phyloP scores from a whole-genome alignment of 2,329 filamentous ascomycete genomes.

The Aspergillus unguis region DNA sequence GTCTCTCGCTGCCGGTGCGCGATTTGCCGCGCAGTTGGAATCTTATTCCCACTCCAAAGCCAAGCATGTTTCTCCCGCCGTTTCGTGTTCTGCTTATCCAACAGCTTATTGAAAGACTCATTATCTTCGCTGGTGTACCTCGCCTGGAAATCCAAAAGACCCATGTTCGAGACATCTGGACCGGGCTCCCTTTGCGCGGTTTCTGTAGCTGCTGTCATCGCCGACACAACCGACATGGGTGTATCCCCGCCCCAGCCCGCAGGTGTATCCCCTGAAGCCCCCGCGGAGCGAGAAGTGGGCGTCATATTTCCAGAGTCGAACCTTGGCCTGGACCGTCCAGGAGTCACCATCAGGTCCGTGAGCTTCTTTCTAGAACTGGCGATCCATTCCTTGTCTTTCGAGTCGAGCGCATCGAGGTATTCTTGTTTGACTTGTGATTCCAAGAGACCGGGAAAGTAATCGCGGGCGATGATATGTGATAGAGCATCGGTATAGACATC shows the following conservation, averaged over 20 bases:
- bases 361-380: slow-evolving; percentile 70
- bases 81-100: slow-evolving; percentile 88
- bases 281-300: slow-evolving; percentile 44
- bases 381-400: slow-evolving; percentile 82
- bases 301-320: slow-evolving; percentile 47
- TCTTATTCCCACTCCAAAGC: slow-evolving; percentile 84
- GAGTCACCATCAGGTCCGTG: slow-evolving; percentile 72
- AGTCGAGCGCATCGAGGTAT: slow-evolving; percentile 86
- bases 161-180: slow-evolving; percentile 70
- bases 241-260: slow-evolving; percentile 67
- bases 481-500: slow-evolving; percentile 87
- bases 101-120: slow-evolving; percentile 87
- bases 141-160: slow-evolving; percentile 78
- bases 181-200: slow-evolving; percentile 37
- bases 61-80: slow-evolving; percentile 80
- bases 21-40: slow-evolving; percentile 62
- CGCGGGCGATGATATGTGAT: slow-evolving; percentile 89
- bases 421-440: slow-evolving; percentile 86
- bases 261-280: slow-evolving; percentile 27
- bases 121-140: slow-evolving; percentile 98
- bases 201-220: slow-evolving; percentile 32
- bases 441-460: slow-evolving; percentile 91
- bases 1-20: slow-evolving; percentile 54
- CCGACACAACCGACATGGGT: slow-evolving; percentile 56
- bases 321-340: slow-evolving; percentile 50